Percentiles rank a stretch among this genome's conserved stretches.
These are phyloP conservation scores for Carpinus viminea DNA, from an alignment of 306 rosid genomes.

Conservation along the genomic window DNA sequence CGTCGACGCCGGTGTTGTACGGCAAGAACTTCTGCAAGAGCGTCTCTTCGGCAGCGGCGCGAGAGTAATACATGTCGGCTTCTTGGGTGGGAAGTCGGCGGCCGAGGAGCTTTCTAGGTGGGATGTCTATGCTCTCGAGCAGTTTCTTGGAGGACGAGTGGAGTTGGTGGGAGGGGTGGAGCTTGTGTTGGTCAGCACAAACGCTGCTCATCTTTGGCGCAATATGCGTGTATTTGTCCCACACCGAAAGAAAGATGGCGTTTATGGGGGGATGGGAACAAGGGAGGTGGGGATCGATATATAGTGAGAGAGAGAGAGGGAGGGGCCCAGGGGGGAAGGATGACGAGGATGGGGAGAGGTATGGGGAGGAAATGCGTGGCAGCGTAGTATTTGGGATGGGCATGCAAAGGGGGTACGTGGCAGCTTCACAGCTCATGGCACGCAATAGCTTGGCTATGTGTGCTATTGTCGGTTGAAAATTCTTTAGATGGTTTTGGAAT, in stretches of 20 bases:
- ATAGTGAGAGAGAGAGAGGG: conserved; percentile 11
- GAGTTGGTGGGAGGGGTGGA: conserved; percentile 45
- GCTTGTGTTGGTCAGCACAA: conserved; percentile 53
- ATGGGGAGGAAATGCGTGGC: conserved; percentile 63
- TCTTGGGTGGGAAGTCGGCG: conserved; percentile 28
- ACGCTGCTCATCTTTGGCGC: conserved; percentile 40
- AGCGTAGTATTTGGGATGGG: conserved; percentile 52
- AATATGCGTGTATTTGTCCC: neutral
- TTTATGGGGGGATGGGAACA: conserved; percentile 31
- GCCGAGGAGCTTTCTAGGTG: conserved; percentile 70
- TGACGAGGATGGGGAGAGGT: conserved; percentile 41
- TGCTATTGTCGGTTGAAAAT: neutral
- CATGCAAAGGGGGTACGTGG: conserved; percentile 91
- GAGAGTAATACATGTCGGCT: conserved; percentile 41
- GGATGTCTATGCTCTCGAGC: conserved; percentile 48
- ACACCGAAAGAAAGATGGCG: neutral
- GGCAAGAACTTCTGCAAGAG: conserved; percentile 63
- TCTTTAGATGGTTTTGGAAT: conserved; percentile 11
- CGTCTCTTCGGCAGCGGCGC: conserved; percentile 38
- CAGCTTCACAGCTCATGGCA: conserved; percentile 37
- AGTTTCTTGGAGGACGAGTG: conserved; percentile 38
- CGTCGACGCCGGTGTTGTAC: conserved; percentile 40
- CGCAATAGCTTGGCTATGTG: conserved; percentile 21
- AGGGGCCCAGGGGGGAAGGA: neutral
- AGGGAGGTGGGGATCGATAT: conserved; percentile 37